Conservation (phyloP, 2,329 filamentous ascomycete species). For the Pseudopithomyces maydicus region DNA sequence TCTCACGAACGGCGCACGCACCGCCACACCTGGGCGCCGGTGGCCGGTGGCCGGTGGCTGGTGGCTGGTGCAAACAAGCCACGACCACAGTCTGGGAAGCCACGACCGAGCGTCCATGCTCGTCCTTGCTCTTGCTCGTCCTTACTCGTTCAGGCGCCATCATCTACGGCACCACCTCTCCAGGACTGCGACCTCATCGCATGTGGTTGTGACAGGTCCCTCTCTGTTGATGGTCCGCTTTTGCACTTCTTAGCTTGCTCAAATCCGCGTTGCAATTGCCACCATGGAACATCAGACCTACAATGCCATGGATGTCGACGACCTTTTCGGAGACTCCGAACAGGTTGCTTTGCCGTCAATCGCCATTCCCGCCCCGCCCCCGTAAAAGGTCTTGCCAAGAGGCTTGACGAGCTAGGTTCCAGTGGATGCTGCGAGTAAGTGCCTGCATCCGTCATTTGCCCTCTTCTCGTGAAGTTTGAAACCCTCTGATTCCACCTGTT, state of each 20-base stretch:
- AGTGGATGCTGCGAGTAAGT: conserved; percentile 83
- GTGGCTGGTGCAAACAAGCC: no score
- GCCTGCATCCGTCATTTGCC: neutral
- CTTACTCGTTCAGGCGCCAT: no score
- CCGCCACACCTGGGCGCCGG: neutral
- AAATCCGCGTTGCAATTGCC: conserved; percentile 26
- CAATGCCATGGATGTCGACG: conserved; percentile 51
- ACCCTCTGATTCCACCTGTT: neutral
- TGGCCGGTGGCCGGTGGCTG: no score
- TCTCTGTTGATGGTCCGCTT: neutral
- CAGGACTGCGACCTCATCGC: neutral
- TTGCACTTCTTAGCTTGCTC: neutral
- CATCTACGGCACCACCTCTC: no score
- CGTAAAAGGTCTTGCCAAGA: conserved; percentile 71
- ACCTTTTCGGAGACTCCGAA: conserved; percentile 57
- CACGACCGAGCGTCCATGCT: no score
- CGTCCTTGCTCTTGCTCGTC: no score
- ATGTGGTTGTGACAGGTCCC: conserved; percentile 30
- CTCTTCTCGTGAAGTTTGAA: neutral
- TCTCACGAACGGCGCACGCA: conserved; percentile 20
- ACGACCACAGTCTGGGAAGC: no score
- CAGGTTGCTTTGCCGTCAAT: conserved; percentile 65
- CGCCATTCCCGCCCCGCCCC: conserved; percentile 54
- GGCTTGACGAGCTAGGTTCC: conserved; percentile 76
- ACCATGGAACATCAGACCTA: conserved; percentile 62